Conservation (phyloP, 2,329 filamentous ascomycete genomes). For the Fusarium sp. region DNA sequence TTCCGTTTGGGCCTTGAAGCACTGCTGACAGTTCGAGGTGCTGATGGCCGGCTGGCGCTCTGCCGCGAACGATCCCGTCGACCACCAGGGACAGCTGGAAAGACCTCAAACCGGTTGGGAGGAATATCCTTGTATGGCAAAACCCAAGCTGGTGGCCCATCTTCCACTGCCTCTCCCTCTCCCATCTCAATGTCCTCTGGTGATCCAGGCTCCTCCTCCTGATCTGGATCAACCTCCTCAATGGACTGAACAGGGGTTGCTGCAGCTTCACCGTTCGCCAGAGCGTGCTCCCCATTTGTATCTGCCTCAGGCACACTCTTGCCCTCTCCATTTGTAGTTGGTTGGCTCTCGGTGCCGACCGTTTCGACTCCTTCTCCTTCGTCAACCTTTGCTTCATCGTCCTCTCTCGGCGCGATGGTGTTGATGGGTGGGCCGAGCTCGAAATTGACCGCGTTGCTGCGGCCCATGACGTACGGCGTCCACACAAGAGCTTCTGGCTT, state of each 20-base stretch:
- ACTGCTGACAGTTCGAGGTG: conserved; percentile 51
- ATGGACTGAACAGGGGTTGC: conserved; percentile 46
- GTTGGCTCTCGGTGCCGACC: conserved; percentile 30
- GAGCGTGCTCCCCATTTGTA: conserved; percentile 4
- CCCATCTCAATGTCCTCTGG: conserved; percentile 43
- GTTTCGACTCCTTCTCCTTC: conserved; percentile 48
- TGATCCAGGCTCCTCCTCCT: conserved; percentile 47
- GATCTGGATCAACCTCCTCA: conserved; percentile 44
- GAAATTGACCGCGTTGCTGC: conserved; percentile 83
- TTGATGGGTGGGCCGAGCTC: conserved; percentile 85
- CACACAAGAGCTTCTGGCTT: conserved; percentile 85
- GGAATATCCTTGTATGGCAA: conserved; percentile 70
- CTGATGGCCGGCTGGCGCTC: conserved; percentile 53
- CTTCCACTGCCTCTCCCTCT: conserved; percentile 44
- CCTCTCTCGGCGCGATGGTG: conserved; percentile 88
- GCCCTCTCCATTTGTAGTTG: conserved; percentile 41
- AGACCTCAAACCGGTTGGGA: conserved; percentile 80
- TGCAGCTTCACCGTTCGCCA: conserved; percentile 40
- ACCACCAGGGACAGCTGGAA: conserved; percentile 70
- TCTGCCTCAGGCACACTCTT: conserved; percentile 11
- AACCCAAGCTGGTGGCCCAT: conserved; percentile 56
- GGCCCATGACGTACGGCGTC: conserved; percentile 98
- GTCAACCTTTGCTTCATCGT: conserved; percentile 65
- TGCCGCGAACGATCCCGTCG: conserved; percentile 61
- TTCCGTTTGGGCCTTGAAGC: conserved; percentile 55